Conservation (phyloP, 2,329 filamentous ascomycete species). For the Beauveria caledonica region DNA sequence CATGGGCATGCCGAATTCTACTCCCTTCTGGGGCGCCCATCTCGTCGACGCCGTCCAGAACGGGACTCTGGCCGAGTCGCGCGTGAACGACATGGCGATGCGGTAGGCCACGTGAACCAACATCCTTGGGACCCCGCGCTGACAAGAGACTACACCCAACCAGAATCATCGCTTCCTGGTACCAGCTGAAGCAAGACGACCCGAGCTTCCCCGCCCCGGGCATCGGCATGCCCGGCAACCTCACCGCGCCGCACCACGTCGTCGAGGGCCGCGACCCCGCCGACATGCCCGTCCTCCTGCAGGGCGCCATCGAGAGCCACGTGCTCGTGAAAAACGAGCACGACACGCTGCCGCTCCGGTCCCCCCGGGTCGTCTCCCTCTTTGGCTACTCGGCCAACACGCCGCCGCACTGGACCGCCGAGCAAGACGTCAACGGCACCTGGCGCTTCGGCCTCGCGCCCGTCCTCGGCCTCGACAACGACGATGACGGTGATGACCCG, state of each 20-base stretch:
- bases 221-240: conserved; percentile 41
- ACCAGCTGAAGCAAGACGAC: conserved; percentile 44
- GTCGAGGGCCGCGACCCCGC: conserved; percentile 46
- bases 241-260: conserved; percentile 41
- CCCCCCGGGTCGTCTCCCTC: conserved; percentile 45
- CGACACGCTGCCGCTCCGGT: conserved; percentile 43
- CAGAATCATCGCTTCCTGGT: conserved; percentile 46
- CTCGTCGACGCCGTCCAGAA: conserved; percentile 51
- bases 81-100: conserved; percentile 55
- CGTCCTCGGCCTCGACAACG: conserved; percentile 23
- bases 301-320: conserved; percentile 53
- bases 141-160: neutral
- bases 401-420: conserved; percentile 35
- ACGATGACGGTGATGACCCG: no score
- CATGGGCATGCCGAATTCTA: conserved; percentile 56
- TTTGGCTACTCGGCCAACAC: conserved; percentile 52
- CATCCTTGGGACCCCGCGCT: neutral
- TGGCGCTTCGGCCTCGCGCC: conserved; percentile 33
- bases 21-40: conserved; percentile 40
- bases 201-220: conserved; percentile 36
- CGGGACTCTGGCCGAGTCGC: conserved; percentile 45
- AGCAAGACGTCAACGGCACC: conserved; percentile 20
- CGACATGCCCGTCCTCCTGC: conserved; percentile 32
- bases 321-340: conserved; percentile 56
- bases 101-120: conserved; percentile 15